Base-by-base conservation (phyloP, 768 basidiomycete genomes). In the Chiua virens region DNA sequence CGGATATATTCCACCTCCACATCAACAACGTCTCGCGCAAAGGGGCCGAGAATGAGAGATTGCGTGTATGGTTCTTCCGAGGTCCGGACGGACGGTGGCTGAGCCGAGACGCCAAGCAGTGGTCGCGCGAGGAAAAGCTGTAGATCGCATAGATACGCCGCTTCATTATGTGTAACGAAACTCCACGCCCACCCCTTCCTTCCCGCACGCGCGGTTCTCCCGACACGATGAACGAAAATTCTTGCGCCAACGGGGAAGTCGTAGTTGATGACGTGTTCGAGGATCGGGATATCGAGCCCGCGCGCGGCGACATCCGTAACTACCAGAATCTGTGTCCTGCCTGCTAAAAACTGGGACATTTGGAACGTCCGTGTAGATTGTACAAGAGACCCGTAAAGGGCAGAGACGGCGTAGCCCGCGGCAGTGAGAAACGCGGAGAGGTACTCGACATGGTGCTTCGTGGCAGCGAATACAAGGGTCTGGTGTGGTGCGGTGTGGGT, bases 401-500 rank as follows among this genome's bases (percentile, higher is more conserved):
- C 87, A 13, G 96, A 96, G 17, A 92, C 86, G 3, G 90, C 75
- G 65, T 96, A 99, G 11, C 92, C 92, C 9, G 87, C 86, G 13
- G 87, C 79, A 4, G 77, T 77, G 47, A 99, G 78, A 5, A 99
- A 75, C 38, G 79, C 80, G 3, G 83, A 79, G 40, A 98, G 79
- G 67, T 97, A 99, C 70, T 98, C 97, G 62, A 99, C 94, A 60
- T 99, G 97, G 63, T 99, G 97, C 69, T 99, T 98, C 18, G 97
- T 99, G 7, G 96, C 92, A 3, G 87, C 86, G 62, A 99, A 99
- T 8, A 99, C 80, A 43, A 99, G 82, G 1, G 94, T 94, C 70
- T 99, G 97, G 66, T 94, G 87, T 21, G 91, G 83, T 3, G 84
- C 83, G 8, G 81, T 82, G n/a, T 69, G 70, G n/a, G 72, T 70